Evolutionary conservation across 768 basidiomycete species (phyloP).

Genomic region (Mycena venus): DNA sequence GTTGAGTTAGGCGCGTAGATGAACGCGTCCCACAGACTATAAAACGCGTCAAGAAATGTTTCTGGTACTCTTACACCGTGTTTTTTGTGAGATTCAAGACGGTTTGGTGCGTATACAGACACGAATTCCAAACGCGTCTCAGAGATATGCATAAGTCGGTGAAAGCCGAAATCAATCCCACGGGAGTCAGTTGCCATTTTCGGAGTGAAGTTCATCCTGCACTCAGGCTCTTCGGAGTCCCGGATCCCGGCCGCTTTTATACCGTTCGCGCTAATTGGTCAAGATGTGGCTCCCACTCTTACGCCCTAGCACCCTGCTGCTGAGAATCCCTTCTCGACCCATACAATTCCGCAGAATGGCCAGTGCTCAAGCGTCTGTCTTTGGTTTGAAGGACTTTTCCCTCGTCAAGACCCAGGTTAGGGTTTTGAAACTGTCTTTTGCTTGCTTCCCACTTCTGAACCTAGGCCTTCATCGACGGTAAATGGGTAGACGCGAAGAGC

Average conservation of each 20-base stretch:
- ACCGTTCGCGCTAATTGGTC: not conserved
- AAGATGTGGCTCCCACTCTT: constrained; percentile 17
- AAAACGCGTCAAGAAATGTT: not conserved
- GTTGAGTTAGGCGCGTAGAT: not conserved
- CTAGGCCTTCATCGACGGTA: constrained; percentile 80
- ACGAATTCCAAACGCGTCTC: too few species aligned
- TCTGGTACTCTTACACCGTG: too few species aligned
- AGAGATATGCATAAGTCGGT: too few species aligned
- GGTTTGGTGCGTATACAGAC: too few species aligned
- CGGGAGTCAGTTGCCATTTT: not conserved
- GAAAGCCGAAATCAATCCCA: too few species aligned
- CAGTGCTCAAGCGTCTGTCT: constrained; percentile 64
- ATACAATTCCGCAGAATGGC: constrained; percentile 63
- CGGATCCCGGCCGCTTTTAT: not conserved
- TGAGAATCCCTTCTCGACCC: not conserved
- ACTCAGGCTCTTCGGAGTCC: not conserved
- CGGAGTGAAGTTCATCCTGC: too few species aligned
- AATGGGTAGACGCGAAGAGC: constrained; percentile 87
- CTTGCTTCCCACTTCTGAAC: not conserved
- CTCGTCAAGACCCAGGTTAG: constrained; percentile 68
- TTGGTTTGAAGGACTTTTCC: constrained; percentile 82
- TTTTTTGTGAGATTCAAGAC: too few species aligned
- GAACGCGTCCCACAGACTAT: not conserved
- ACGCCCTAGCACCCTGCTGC: constrained; percentile 12
- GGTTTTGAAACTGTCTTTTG: not conserved